Evolutionary conservation across 148 eudicot genomes (phyloP), one percentile per base, ranked within the genome.

Genomic region (Arctostaphylos glauca): DNA sequence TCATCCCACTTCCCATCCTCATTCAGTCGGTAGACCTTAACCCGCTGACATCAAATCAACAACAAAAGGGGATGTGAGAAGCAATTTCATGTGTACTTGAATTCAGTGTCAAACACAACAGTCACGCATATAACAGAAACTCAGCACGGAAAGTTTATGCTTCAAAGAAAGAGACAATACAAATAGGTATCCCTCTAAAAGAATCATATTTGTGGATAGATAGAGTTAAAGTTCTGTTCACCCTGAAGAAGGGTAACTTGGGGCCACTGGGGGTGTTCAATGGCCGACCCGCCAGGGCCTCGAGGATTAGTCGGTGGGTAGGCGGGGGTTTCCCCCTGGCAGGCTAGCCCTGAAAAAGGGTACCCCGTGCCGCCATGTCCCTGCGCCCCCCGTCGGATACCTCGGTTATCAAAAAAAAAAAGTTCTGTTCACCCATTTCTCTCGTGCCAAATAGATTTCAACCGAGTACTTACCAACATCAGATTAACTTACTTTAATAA

Each of bases 1-100:
- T 97, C 99, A 86, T 97, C 99, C 99, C 99, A 97, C 84, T 97
- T 94, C 75, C 99, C 97, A 82, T 94, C 98, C 55, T 89, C 93
- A 84, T 85, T 92, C 84, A 92, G 83, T 23, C 98, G 95, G 84
- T 97, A 97, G 53, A 93, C 95, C 88, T 93, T 94, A 31, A 93
- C 99, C 74, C 95, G 93, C 99, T 97, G 92, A 80, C 77, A 81
- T 59, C 62, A 9, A 59, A 55, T 50, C 43, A 44, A 54, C 47
- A 83, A 62, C 21, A 43, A 43, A 67, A 16, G 38, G 54, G 21
- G 78, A 14, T 23, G 9, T 46, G 58, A 70, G 5, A 14, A 76
- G 48, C 70, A 75, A 43, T 74, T 79, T 49, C 23, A 75, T 10
- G 31, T 1, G 55, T 31, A 7, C 19, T 0, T 31, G 38, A 31